Evolutionary conservation across 2,329 filamentous ascomycete genomes (phyloP).

Genomic region (Fusarium sp.): DNA sequence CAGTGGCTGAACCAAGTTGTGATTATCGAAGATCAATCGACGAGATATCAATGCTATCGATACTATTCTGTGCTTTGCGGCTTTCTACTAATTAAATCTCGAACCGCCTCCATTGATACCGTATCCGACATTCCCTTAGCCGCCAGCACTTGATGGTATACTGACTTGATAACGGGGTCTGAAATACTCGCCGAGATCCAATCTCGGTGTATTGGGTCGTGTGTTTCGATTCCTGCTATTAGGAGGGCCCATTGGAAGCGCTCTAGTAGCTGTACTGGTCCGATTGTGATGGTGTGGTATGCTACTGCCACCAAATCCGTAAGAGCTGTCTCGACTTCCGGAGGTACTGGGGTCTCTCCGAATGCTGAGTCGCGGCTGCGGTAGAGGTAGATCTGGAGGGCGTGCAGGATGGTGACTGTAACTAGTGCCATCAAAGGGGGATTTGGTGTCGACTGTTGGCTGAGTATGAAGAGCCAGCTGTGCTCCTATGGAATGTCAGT

Average conservation of each 20-base stretch:
- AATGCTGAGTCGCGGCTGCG: neutral
- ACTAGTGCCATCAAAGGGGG: constrained; percentile 12
- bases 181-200: constrained; percentile 38
- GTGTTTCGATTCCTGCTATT: constrained; percentile 34
- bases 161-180: constrained; percentile 34
- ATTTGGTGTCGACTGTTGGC: neutral
- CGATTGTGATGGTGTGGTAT: constrained; percentile 2
- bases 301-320: constrained; percentile 1
- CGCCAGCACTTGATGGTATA: constrained; percentile 3
- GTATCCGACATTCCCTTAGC: constrained; percentile 18
- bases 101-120: constrained; percentile 5
- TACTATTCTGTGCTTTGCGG: too few relatives aligned
- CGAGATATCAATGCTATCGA: neutral
- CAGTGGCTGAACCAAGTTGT: neutral
- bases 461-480: neutral
- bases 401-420: constrained; percentile 1
- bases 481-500: neutral
- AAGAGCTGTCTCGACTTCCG: neutral
- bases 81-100: constrained; percentile 1
- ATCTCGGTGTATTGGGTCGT: constrained; percentile 31
- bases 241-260: constrained; percentile 21
- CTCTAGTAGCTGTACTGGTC: constrained; percentile 12
- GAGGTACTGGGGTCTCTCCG: neutral
- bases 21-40: neutral
- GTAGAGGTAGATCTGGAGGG: neutral